Conservation (phyloP, 768 basidiomycete genomes). For the Gymnopilus junonius region DNA sequence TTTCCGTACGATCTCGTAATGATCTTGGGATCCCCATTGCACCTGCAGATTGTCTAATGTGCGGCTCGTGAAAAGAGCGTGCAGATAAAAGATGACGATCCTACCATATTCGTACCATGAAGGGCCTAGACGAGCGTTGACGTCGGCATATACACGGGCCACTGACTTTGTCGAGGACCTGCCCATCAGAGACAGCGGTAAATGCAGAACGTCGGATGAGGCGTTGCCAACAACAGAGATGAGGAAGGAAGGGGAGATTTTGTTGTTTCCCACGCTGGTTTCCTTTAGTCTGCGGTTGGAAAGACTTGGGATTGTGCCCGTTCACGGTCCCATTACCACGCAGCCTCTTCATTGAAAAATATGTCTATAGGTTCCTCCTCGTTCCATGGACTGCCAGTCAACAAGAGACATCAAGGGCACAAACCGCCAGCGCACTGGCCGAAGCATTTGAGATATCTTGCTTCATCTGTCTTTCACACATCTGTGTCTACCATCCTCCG, state of each 20-base stretch:
- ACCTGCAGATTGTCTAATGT: constrained; percentile 88
- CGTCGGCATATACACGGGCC: constrained; percentile 86
- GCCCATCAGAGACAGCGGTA: constrained; percentile 54
- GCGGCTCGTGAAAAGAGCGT: constrained; percentile 24
- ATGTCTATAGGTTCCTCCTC: background rate
- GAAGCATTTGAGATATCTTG: constrained; percentile 55
- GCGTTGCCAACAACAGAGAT: constrained; percentile 20
- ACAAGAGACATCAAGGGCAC: background rate
- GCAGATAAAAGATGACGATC: constrained; percentile 22
- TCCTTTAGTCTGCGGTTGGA: too few species aligned
- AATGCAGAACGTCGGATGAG: constrained; percentile 10
- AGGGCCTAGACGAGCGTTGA: constrained; percentile 85
- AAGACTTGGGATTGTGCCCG: background rate
- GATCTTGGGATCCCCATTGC: constrained; percentile 97
- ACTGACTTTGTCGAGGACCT: constrained; percentile 77
- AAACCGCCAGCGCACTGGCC: constrained; percentile 35
- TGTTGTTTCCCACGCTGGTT: constrained; percentile 31
- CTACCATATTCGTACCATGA: constrained; percentile 97
- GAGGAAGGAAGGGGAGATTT: constrained; percentile 20
- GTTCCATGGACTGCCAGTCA: constrained; percentile 21
- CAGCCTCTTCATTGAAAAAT: background rate
- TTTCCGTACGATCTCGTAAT: constrained; percentile 97
- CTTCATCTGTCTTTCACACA: constrained; percentile 54
- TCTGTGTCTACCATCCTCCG: constrained; percentile 54
- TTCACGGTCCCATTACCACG: too few species aligned